Conservation (phyloP, 2,329 filamentous ascomycete species). For the Fusarium metavorans region DNA sequence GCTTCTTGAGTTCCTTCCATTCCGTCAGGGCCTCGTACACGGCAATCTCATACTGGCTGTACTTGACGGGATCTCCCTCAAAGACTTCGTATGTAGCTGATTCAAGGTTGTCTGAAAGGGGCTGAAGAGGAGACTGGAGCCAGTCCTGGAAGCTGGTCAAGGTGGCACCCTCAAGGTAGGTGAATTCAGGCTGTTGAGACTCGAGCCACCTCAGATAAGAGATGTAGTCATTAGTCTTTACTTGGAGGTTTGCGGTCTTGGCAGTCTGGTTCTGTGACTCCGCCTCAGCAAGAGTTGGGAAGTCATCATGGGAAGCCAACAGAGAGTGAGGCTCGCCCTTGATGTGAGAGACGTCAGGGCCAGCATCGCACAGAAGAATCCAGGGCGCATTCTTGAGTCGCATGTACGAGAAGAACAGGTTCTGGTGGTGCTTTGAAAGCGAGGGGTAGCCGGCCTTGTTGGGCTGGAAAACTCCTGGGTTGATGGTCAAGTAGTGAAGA, state of each 20-base stretch:
- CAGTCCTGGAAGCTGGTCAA: slow-evolving; percentile 84
- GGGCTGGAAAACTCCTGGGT: slow-evolving; percentile 65
- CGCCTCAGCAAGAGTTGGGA: slow-evolving; percentile 79
- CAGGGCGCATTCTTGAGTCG: slow-evolving; percentile 72
- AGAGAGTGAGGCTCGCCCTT: slow-evolving; percentile 38
- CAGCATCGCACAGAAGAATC: slow-evolving; percentile 73
- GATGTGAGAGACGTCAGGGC: slow-evolving; percentile 57
- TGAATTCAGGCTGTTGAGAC: slow-evolving; percentile 77
- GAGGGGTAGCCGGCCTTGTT: slow-evolving; percentile 73
- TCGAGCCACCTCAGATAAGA: slow-evolving; percentile 89
- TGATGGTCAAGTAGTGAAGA: slow-evolving; percentile 70
- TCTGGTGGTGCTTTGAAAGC: slow-evolving; percentile 71
- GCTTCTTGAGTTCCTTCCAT: slow-evolving; percentile 78
- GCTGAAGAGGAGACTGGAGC: slow-evolving; percentile 93
- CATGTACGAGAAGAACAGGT: slow-evolving; percentile 72
- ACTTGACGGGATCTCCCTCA: slow-evolving; percentile 98
- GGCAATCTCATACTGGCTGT: slow-evolving; percentile 92
- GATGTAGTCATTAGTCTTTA: slow-evolving; percentile 62
- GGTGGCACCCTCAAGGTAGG: slow-evolving; percentile 62
- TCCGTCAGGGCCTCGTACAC: slow-evolving; percentile 84
- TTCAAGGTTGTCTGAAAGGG: slow-evolving; percentile 94
- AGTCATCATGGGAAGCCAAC: slow-evolving; percentile 62
- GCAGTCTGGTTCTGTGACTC: slow-evolving; percentile 48
- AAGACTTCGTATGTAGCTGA: slow-evolving; percentile 99
- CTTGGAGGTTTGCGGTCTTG: slow-evolving; percentile 42